Conservation (phyloP, 1,284 basidiomycete genomes). For the Trametes pubescens region DNA sequence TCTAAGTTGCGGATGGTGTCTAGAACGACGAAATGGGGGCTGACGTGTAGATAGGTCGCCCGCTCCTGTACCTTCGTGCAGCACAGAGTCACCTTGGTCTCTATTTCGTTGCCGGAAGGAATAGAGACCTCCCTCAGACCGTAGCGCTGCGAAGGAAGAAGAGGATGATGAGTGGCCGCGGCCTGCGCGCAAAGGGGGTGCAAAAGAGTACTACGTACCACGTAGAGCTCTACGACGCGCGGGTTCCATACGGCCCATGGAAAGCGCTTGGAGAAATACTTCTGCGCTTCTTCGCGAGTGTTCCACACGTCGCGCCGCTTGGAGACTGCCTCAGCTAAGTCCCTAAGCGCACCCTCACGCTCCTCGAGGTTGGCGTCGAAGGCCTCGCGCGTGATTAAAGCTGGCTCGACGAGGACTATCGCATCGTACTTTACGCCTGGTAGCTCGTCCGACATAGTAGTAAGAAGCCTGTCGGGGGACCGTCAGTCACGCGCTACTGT, state of each 20-base stretch:
- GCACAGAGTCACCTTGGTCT: slow-evolving; percentile 17
- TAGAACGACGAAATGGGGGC: slow-evolving; percentile 17
- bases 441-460: slow-evolving; percentile 9
- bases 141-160: slow-evolving; percentile 9
- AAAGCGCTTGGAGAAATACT: slow-evolving; percentile 28
- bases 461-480: not conserved
- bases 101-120: not conserved
- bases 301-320: slow-evolving; percentile 28
- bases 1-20: slow-evolving; percentile 13
- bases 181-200: too few species aligned
- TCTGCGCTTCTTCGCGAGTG: slow-evolving; percentile 24
- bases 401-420: slow-evolving; percentile 29
- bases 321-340: slow-evolving; percentile 17
- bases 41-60: slow-evolving; percentile 12
- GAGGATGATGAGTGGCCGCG: too few species aligned
- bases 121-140: slow-evolving; percentile 14
- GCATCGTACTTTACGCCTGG: slow-evolving; percentile 14
- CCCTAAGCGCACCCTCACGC: slow-evolving; percentile 19
- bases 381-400: slow-evolving; percentile 25
- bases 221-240: slow-evolving; percentile 25
- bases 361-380: slow-evolving; percentile 21
- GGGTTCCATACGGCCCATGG: slow-evolving; percentile 33
- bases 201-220: slow-evolving; percentile 14
- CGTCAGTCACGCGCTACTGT: not conserved
- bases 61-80: slow-evolving; percentile 24